A percentile compares a stretch with the other conserved stretches of the same genome.
These are phyloP conservation scores for Emmonsiellopsis sp. DNA, from an alignment of 2,329 filamentous ascomycete species.

Conservation along the genomic window DNA sequence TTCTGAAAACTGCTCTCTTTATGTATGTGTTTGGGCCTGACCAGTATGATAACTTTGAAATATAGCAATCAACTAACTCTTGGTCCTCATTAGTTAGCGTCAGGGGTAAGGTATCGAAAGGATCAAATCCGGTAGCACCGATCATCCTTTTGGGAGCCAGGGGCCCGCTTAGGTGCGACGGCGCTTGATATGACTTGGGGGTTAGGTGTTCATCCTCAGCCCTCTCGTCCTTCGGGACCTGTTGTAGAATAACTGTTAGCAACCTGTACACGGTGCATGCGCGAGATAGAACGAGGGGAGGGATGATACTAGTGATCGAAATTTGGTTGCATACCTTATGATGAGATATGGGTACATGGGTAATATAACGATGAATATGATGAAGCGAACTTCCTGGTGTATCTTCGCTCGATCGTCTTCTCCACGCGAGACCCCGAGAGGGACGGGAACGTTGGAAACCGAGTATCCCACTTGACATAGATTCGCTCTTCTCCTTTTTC, in stretches of 20 bases:
- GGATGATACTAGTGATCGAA: neutral
- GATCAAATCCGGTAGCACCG: slow-evolving; percentile 22
- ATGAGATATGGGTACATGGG: neutral
- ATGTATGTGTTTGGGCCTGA: slow-evolving; percentile 30
- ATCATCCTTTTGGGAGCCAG: slow-evolving; percentile 19
- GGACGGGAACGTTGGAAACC: neutral
- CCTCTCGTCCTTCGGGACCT: neutral
- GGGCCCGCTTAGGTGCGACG: slow-evolving; percentile 2
- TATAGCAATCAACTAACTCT: slow-evolving; percentile 28
- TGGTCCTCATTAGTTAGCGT: slow-evolving; percentile 18
- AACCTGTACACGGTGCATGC: neutral
- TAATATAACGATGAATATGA: neutral
- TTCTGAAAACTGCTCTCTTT: slow-evolving; percentile 27
- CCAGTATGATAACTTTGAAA: slow-evolving; percentile 29
- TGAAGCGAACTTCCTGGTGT: neutral
- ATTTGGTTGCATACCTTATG: neutral
- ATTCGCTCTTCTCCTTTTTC: slow-evolving; percentile 23
- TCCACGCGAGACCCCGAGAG: slow-evolving; percentile 3
- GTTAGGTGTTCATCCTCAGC: neutral
- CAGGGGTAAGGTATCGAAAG: slow-evolving; percentile 23
- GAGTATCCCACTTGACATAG: slow-evolving; percentile 8
- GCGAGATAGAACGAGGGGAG: neutral
- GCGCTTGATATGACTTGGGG: slow-evolving; percentile 5
- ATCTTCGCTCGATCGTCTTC: neutral
- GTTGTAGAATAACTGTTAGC: neutral